A percentile compares a stretch with the other conserved stretches of the same genome.
These are phyloP conservation scores for Oidium heveae DNA, from an alignment of 2,329 filamentous ascomycete species.

Conservation along the genomic window DNA sequence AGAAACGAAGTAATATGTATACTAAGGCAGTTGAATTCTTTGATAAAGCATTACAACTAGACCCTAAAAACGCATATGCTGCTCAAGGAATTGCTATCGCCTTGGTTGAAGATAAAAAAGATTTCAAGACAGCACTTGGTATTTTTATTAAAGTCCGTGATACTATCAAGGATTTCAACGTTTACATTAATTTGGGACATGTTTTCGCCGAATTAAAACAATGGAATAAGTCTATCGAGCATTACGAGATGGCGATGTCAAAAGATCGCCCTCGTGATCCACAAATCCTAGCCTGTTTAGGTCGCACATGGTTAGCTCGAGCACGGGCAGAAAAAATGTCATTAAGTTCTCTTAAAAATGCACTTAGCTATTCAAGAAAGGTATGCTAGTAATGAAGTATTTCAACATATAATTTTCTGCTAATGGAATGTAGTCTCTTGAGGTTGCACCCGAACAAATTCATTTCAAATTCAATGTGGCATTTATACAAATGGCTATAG, in stretches of 20 bases:
- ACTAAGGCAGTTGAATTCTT: constrained; percentile 92
- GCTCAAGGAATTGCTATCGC: constrained; percentile 91
- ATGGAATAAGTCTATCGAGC: constrained; percentile 76
- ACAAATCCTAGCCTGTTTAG: constrained; percentile 43
- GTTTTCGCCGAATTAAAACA: constrained; percentile 79
- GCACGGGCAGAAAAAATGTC: constrained; percentile 35
- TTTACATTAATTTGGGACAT: constrained; percentile 84
- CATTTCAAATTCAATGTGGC: constrained; percentile 96
- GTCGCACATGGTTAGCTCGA: constrained; percentile 42
- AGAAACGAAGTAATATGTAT: constrained; percentile 71
- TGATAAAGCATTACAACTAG: constrained; percentile 86
- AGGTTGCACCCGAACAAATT: constrained; percentile 55
- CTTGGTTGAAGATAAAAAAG: constrained; percentile 80
- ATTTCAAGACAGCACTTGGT: constrained; percentile 55
- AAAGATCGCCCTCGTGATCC: constrained; percentile 38
- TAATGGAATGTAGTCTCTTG: constrained; percentile 31
- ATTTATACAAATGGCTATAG: constrained; percentile 88
- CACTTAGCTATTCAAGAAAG: constrained; percentile 37
- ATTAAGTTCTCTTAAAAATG: constrained; percentile 34
- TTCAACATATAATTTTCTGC: background rate
- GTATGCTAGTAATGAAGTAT: constrained; percentile 17
- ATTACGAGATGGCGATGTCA: constrained; percentile 55
- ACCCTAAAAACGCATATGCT: constrained; percentile 84
- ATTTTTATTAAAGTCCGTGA: constrained; percentile 82
- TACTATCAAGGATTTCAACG: constrained; percentile 64